phyloP scores from a whole-genome alignment of 2,329 filamentous ascomycete genomes.

The Fusarium napiforme region DNA sequence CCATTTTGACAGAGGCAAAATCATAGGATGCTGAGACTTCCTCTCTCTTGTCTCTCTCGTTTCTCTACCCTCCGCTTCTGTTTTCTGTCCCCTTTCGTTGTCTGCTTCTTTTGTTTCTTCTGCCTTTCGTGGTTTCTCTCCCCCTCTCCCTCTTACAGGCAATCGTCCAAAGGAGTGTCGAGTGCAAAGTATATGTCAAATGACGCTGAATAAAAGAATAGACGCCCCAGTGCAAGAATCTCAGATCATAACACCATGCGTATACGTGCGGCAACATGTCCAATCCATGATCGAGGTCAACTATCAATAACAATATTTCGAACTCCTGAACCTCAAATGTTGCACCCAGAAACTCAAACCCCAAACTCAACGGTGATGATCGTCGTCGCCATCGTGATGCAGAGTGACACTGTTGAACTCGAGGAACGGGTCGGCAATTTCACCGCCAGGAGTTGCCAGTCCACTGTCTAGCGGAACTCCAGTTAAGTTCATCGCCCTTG shows the following conservation, averaged over 20 bases:
- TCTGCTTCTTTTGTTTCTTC: background rate
- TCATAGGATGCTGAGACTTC: slow-evolving; percentile 36
- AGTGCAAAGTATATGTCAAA: slow-evolving; percentile 26
- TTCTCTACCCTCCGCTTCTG: slow-evolving; percentile 1
- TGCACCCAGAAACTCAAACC: background rate
- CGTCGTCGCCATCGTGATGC: slow-evolving; percentile 92
- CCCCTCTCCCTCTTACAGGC: slow-evolving; percentile 6
- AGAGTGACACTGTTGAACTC: slow-evolving; percentile 99
- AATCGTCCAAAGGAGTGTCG: slow-evolving; percentile 41
- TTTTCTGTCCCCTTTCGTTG: background rate
- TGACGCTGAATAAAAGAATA: slow-evolving; percentile 41
- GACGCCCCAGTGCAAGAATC: slow-evolving; percentile 39
- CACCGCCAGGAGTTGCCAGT: slow-evolving; percentile 83
- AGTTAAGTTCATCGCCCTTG: slow-evolving; percentile 67
- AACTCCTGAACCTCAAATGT: slow-evolving; percentile 6
- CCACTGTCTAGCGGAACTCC: slow-evolving; percentile 89
- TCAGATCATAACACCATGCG: slow-evolving; percentile 39
- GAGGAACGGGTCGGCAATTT: slow-evolving; percentile 90
- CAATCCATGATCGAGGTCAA: slow-evolving; percentile 17
- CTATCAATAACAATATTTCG: slow-evolving; percentile 15
- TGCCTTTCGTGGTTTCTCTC: background rate
- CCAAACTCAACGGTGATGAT: slow-evolving; percentile 44
- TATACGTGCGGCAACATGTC: slow-evolving; percentile 37
- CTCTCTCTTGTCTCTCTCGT: slow-evolving; percentile 21
- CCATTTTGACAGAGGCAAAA: slow-evolving; percentile 41